Percentiles rank a stretch among this genome's conserved stretches.
Conservation (phyloP, 768 basidiomycete genomes). For the Exidia glandulosa region DNA sequence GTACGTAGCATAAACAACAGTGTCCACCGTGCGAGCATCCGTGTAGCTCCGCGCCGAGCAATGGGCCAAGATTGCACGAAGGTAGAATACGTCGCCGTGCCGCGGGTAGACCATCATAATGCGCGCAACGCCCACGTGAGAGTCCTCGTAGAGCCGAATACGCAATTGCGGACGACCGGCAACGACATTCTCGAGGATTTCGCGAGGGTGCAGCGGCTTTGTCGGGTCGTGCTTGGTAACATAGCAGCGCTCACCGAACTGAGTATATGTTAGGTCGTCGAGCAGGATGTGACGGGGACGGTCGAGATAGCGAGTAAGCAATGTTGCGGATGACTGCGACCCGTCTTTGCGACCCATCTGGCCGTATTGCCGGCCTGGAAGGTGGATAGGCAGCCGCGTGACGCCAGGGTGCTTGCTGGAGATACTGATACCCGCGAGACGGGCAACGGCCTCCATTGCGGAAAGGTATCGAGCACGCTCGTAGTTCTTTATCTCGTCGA, state of each 20-base stretch:
- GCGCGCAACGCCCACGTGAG: background rate
- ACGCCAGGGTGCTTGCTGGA: constrained; percentile 24
- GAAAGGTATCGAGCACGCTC: constrained; percentile 24
- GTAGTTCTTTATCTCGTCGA: constrained; percentile 27
- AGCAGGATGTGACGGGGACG: constrained; percentile 1
- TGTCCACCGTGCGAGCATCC: constrained; percentile 15
- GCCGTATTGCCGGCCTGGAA: constrained; percentile 8
- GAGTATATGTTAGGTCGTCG: background rate
- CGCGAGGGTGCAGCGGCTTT: background rate
- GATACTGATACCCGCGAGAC: constrained; percentile 24
- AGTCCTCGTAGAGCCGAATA: background rate
- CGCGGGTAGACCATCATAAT: constrained; percentile 7
- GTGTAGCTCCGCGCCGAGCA: constrained; percentile 8
- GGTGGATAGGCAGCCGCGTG: constrained; percentile 22
- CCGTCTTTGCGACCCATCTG: constrained; percentile 14
- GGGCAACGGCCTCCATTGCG: constrained; percentile 25
- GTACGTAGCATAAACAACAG: constrained; percentile 7
- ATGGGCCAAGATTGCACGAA: constrained; percentile 18
- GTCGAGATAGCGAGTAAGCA: constrained; percentile 13
- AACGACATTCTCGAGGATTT: background rate
- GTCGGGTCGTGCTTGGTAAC: background rate
- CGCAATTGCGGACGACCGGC: background rate
- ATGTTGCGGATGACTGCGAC: constrained; percentile 2
- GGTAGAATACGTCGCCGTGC: constrained; percentile 24
- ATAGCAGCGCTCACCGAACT: background rate